Evolutionary conservation across 148 eudicot species (phyloP).

Genomic region (Persicaria maculosa): DNA sequence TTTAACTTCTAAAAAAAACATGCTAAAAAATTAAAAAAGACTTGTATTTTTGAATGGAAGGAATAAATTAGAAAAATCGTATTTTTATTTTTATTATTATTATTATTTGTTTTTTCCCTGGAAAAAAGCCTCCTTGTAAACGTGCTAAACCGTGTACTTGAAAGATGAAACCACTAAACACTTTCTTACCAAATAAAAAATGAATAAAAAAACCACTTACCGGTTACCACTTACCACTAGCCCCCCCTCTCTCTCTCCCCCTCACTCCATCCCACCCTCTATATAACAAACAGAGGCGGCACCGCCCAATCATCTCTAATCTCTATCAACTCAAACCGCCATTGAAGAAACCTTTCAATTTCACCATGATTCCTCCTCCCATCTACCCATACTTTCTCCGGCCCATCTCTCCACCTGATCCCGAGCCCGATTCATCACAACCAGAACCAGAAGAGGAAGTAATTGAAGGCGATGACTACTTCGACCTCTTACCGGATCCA

Average conservation of each 20-base stretch:
- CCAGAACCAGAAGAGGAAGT: neutral
- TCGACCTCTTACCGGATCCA: slow-evolving; percentile 54
- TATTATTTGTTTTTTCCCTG: too few relatives aligned
- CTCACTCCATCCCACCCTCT: neutral
- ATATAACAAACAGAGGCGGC: neutral
- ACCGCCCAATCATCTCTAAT: neutral
- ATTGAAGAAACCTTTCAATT: neutral
- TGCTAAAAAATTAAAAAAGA: too few relatives aligned
- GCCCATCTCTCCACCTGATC: neutral
- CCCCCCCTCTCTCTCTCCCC: neutral
- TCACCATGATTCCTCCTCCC: slow-evolving; percentile 10
- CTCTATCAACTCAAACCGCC: neutral
- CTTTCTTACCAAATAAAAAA: too few relatives aligned
- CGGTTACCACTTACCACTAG: neutral
- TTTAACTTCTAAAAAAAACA: too few relatives aligned
- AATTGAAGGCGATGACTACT: slow-evolving; percentile 24
- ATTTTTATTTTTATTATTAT: too few relatives aligned
- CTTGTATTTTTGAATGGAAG: too few relatives aligned
- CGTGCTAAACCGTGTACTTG: neutral
- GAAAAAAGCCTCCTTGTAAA: neutral
- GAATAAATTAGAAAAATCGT: too few relatives aligned
- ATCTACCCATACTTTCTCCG: slow-evolving; percentile 1
- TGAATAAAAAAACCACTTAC: neutral
- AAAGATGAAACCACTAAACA: too few relatives aligned
- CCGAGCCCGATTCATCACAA: neutral